phyloP scores from a whole-genome alignment of 805 yeast genomes.

The Lipomyces sp. region DNA sequence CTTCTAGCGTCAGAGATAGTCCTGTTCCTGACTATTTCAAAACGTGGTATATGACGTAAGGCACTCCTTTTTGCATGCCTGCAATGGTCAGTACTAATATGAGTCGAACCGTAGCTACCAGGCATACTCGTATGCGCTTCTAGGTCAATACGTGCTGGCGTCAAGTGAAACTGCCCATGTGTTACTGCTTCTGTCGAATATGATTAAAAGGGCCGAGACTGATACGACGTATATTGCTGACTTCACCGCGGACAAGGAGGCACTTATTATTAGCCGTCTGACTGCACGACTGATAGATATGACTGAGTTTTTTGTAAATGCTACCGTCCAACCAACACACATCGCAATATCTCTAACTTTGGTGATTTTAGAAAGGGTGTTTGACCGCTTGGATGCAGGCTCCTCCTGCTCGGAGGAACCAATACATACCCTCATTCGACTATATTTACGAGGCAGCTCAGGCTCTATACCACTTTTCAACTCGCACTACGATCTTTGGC shows the following conservation, averaged over 20 bases:
- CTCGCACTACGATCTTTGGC: background rate
- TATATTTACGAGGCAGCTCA: slow-evolving; percentile 13
- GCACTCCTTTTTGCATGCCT: background rate
- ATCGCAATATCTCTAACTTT: background rate
- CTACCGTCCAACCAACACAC: background rate
- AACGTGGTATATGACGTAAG: slow-evolving; percentile 12
- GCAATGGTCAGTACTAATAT: too few relatives aligned
- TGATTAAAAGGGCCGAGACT: slow-evolving; percentile 1
- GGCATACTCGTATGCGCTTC: slow-evolving; percentile 1
- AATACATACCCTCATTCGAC: slow-evolving; percentile 1
- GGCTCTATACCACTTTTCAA: slow-evolving; percentile 4
- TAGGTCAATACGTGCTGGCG: background rate
- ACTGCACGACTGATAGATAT: background rate
- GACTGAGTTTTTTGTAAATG: slow-evolving; percentile 1
- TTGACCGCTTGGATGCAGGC: too few relatives aligned
- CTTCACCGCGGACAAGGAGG: background rate
- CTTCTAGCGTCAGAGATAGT: slow-evolving; percentile 6
- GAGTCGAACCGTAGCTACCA: slow-evolving; percentile 1
- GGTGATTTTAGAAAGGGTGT: background rate
- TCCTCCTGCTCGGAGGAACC: too few relatives aligned
- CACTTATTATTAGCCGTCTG: background rate
- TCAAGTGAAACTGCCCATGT: slow-evolving; percentile 12
- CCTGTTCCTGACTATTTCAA: slow-evolving; percentile 19
- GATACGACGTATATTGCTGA: slow-evolving; percentile 11
- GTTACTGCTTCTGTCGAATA: slow-evolving; percentile 2